These are phyloP conservation scores for Suhomyces kunorum DNA, from an alignment of 1,139 yeast genomes.

Conservation along the genomic window DNA sequence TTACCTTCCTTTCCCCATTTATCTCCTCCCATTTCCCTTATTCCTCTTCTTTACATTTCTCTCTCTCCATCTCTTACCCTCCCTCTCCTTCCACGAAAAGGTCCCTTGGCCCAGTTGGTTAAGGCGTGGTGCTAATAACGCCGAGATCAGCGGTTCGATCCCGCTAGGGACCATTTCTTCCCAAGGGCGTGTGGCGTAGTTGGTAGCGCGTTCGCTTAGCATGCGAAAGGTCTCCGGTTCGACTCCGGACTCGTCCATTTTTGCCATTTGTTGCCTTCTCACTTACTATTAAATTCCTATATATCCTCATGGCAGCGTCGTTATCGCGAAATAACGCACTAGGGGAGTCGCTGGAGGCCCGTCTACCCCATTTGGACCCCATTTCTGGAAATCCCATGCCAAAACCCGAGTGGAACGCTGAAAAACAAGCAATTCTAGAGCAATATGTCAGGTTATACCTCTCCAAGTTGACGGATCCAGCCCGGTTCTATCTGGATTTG, in stretches of 20 bases:
- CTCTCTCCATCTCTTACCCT: background rate
- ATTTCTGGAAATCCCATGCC: no score
- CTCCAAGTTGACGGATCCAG: slow-evolving; percentile 14
- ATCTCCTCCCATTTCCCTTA: background rate
- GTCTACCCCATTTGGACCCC: no score
- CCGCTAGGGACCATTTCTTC: slow-evolving; percentile 27
- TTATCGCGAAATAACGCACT: background rate
- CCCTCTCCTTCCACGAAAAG: background rate
- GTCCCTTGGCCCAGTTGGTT: slow-evolving; percentile 23
- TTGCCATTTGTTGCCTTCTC: slow-evolving; percentile 16
- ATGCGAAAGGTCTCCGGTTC: slow-evolving; percentile 90
- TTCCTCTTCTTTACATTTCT: background rate
- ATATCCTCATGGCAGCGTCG: slow-evolving; percentile 4
- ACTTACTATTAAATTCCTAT: background rate
- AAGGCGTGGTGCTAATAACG: slow-evolving; percentile 34
- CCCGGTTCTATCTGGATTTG: slow-evolving; percentile 21
- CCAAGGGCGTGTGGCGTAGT: slow-evolving; percentile 86
- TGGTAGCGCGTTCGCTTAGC: slow-evolving; percentile 92
- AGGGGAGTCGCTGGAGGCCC: slow-evolving; percentile 2
- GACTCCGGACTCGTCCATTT: slow-evolving; percentile 84
- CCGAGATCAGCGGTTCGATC: slow-evolving; percentile 35
- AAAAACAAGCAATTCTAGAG: slow-evolving; percentile 21
- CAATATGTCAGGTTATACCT: slow-evolving; percentile 18
- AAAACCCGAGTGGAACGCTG: slow-evolving; percentile 25
- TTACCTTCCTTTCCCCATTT: background rate